Evolutionary conservation across 2,329 filamentous ascomycete species (phyloP), one percentile per base, ranked within the genome.

Genomic region (Colletotrichum cordylinicola): DNA sequence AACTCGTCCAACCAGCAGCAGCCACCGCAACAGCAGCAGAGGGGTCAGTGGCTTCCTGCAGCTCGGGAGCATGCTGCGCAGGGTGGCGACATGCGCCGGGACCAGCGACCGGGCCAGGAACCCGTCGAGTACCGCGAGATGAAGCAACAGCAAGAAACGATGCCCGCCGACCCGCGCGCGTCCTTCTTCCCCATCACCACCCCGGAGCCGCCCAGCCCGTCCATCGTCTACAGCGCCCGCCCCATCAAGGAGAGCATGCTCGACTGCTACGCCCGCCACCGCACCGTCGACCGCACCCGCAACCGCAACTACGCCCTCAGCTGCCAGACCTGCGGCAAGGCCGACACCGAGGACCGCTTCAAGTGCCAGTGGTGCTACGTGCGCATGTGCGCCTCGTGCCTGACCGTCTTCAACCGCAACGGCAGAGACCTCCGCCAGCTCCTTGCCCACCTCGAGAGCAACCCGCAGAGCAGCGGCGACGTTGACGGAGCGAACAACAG

Each of bases 251-350:
- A 88, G 62, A 82, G 83, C 2, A 86, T 87, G 77, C 86, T 86
- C 77, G 79, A 82, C 72, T 92, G 90, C 81, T 85, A 88, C 72
- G 86, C 87, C 55, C 80, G 81, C 5, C 90, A 92, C 80, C 80
- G 80, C 62, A 84, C 82, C 62, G 89, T 91, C 87, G 84, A 87
- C 70, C 82, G 85, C 48, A 86, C 87, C 69, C 82, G 83, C 75
- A 91, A 92, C 81, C 82, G 80, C 62, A 80, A 86, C 78, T 89
- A 91, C 79, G 85, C 90, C 3, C 83, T 91, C 24, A 85, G 88
- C 13, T 92, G 90, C 80, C 88, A 90, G 81, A 85, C 87, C 5
- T 92, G 90, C 81, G 85, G 85, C 68, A 84, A 83, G 72, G 83
- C 84, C 66, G 88, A 91, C 73, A 79, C 80, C 8, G 84, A 86